Conservation (phyloP, 1,284 basidiomycete species). For the Filobasidium uniguttulatum region DNA sequence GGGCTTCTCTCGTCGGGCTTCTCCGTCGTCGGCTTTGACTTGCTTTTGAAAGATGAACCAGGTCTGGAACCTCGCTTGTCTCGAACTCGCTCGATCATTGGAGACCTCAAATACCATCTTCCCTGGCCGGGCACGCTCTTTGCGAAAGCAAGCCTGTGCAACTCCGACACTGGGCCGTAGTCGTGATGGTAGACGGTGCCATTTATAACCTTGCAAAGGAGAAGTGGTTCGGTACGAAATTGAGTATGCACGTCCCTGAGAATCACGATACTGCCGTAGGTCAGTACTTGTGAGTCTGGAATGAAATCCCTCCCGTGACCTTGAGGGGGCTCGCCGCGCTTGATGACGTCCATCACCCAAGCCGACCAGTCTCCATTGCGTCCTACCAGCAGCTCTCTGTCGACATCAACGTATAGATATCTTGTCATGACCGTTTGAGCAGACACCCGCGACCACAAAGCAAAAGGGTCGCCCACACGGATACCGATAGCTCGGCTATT, state of each 20-base stretch:
- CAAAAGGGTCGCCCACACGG: slow-evolving; percentile 75
- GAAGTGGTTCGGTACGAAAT: slow-evolving; percentile 14
- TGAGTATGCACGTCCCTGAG: slow-evolving; percentile 14
- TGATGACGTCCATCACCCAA: slow-evolving; percentile 59
- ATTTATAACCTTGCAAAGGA: slow-evolving; percentile 14
- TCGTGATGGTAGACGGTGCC: slow-evolving; percentile 6
- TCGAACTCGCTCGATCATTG: slow-evolving; percentile 5
- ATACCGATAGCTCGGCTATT: slow-evolving; percentile 61
- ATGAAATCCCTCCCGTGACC: slow-evolving; percentile 7
- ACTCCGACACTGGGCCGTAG: slow-evolving; percentile 13
- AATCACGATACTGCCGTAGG: slow-evolving; percentile 14
- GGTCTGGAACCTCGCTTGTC: slow-evolving; percentile 5
- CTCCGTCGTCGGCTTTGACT: not conserved
- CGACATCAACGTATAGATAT: slow-evolving; percentile 79
- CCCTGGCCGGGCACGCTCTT: slow-evolving; percentile 15
- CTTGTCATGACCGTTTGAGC: slow-evolving; percentile 93
- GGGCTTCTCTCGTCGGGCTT: not conserved
- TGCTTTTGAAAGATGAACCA: no score
- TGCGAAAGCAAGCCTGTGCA: slow-evolving; percentile 15
- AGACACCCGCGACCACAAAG: slow-evolving; percentile 91
- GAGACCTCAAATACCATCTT: slow-evolving; percentile 15
- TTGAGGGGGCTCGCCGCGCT: slow-evolving; percentile 11
- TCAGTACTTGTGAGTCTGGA: slow-evolving; percentile 6
- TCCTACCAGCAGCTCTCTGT: slow-evolving; percentile 56
- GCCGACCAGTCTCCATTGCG: slow-evolving; percentile 81